These are phyloP conservation scores for Acrodontium crateriforme DNA, from an alignment of 2,329 filamentous ascomycete genomes.

Conservation along the genomic window DNA sequence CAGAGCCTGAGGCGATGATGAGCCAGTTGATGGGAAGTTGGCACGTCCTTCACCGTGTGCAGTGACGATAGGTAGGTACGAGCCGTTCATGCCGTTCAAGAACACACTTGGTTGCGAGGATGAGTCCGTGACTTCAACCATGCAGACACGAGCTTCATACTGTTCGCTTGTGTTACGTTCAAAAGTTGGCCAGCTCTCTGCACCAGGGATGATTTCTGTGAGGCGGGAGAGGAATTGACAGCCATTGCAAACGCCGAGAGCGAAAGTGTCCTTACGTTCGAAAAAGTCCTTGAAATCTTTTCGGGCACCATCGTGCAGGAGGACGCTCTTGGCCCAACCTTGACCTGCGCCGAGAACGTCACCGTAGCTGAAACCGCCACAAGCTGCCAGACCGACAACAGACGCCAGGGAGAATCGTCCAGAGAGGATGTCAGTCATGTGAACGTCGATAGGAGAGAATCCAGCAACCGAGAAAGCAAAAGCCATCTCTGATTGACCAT, in stretches of 20 bases:
- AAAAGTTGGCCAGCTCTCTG: conserved; percentile 70
- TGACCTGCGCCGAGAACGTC: conserved; percentile 88
- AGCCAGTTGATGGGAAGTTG: conserved; percentile 31
- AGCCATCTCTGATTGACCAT: conserved; percentile 94
- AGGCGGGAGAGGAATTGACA: conserved; percentile 86
- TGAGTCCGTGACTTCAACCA: conserved; percentile 65
- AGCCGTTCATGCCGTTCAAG: conserved; percentile 75
- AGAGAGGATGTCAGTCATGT: conserved; percentile 86
- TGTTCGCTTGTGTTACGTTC: conserved; percentile 74
- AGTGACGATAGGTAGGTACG: conserved; percentile 69
- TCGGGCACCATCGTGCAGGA: conserved; percentile 64
- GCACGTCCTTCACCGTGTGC: conserved; percentile 88
- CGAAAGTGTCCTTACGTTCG: conserved; percentile 74
- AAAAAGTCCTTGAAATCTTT: conserved; percentile 77
- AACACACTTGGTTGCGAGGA: conserved; percentile 51
- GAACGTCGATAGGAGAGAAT: conserved; percentile 82
- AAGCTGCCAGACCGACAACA: conserved; percentile 84
- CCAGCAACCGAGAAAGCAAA: conserved; percentile 87
- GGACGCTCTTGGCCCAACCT: conserved; percentile 88
- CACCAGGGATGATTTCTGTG: conserved; percentile 74
- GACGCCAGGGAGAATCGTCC: conserved; percentile 64
- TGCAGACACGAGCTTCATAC: conserved; percentile 77
- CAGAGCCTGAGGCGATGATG: conserved; percentile 36
- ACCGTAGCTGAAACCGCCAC: conserved; percentile 91
- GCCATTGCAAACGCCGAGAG: conserved; percentile 90